These are phyloP conservation scores for Xylaria flabelliformis DNA, from an alignment of 495 filamentous ascomycete genomes.

Conservation along the genomic window DNA sequence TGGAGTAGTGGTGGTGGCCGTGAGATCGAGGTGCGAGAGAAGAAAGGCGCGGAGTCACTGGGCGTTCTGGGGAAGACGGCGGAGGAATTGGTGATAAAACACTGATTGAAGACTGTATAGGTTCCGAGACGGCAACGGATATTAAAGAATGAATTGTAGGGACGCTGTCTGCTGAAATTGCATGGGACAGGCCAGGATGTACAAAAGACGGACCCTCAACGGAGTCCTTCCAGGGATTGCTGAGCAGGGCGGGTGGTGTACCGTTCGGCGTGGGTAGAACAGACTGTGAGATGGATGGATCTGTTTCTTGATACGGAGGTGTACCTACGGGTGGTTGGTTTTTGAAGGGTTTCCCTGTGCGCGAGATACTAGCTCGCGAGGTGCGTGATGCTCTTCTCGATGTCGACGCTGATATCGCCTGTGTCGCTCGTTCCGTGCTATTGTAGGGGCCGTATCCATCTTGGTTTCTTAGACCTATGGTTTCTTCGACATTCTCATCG, in stretches of 20 bases:
- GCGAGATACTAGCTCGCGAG: slow-evolving; percentile 47
- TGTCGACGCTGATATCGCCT: slow-evolving; percentile 31
- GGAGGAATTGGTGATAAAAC: slow-evolving; percentile 31
- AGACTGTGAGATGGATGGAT: slow-evolving; percentile 29
- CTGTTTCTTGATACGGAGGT: slow-evolving; percentile 30
- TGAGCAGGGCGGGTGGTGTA: slow-evolving; percentile 40
- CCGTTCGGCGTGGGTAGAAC: slow-evolving; percentile 31
- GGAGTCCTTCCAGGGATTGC: slow-evolving; percentile 42
- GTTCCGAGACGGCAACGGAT: slow-evolving; percentile 42
- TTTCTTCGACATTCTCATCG: slow-evolving; percentile 60
- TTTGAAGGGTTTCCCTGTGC: neutral
- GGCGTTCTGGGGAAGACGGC: slow-evolving; percentile 37
- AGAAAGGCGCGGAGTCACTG: slow-evolving; percentile 41
- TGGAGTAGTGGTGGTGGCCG: slow-evolving; percentile 44
- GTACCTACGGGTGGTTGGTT: slow-evolving; percentile 14
- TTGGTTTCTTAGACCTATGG: slow-evolving; percentile 53
- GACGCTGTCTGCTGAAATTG: slow-evolving; percentile 49
- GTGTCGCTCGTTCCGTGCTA: slow-evolving; percentile 19
- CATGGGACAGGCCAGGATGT: slow-evolving; percentile 42
- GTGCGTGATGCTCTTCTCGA: slow-evolving; percentile 46
- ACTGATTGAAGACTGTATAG: slow-evolving; percentile 31
- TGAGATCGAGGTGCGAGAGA: slow-evolving; percentile 36
- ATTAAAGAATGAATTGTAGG: slow-evolving; percentile 39
- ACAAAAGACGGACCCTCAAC: slow-evolving; percentile 26
- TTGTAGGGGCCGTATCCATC: slow-evolving; percentile 33